These are phyloP conservation scores for Coemansia umbellata DNA, from an alignment of 192 early-diverging fungal species.

Conservation along the genomic window DNA sequence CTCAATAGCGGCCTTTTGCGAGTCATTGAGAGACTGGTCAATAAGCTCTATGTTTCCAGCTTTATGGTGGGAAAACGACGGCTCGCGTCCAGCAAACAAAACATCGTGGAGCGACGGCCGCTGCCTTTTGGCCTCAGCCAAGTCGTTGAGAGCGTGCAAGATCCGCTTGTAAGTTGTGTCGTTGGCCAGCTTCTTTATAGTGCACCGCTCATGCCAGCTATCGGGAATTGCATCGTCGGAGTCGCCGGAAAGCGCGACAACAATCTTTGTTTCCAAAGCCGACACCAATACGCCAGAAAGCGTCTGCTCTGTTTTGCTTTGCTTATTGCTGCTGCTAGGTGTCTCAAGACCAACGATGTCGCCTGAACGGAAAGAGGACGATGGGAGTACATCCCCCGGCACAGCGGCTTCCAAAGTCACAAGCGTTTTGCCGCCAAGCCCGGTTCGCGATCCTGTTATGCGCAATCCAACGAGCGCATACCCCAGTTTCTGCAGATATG, in stretches of 20 bases:
- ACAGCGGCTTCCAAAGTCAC: constrained; percentile 63
- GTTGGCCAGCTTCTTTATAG: constrained; percentile 55
- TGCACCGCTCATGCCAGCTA: constrained; percentile 60
- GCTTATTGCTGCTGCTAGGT: background rate
- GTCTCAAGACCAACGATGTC: constrained; percentile 66
- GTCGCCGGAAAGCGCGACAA: constrained; percentile 61
- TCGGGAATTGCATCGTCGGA: constrained; percentile 46
- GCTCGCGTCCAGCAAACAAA: constrained; percentile 41
- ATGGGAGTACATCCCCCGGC: constrained; percentile 54
- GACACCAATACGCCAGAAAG: constrained; percentile 56
- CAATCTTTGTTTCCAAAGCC: constrained; percentile 56
- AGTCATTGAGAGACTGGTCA: constrained; percentile 62
- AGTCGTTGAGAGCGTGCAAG: constrained; percentile 26
- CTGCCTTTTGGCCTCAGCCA: constrained; percentile 12
- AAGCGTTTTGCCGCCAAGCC: constrained; percentile 64
- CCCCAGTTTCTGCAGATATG: constrained; percentile 63
- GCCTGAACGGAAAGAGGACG: constrained; percentile 59
- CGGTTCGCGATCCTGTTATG: constrained; percentile 59
- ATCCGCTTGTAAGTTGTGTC: constrained; percentile 45
- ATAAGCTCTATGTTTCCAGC: constrained; percentile 45
- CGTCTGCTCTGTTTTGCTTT: constrained; percentile 1
- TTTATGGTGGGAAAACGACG: constrained; percentile 15
- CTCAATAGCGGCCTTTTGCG: constrained; percentile 67
- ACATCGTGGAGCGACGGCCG: constrained; percentile 37
- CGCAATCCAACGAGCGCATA: constrained; percentile 60